Percentiles rank a stretch among this genome's conserved stretches.
Evolutionary conservation across 1,139 yeast species (phyloP).

Genomic region (Candida glucosophila): DNA sequence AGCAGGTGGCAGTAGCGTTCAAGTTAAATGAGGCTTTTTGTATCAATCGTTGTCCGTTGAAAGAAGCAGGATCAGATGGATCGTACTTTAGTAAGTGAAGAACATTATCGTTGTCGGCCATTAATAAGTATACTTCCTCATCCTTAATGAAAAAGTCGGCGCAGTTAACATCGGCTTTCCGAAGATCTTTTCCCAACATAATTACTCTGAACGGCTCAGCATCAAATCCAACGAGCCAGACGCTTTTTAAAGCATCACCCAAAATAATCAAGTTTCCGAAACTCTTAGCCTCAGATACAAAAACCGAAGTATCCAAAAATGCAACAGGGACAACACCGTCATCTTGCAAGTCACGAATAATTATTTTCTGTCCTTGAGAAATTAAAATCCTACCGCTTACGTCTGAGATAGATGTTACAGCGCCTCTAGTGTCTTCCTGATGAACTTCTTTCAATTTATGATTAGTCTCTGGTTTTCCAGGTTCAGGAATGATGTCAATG

Average conservation of each 20-base stretch:
- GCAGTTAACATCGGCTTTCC: slow-evolving; percentile 50
- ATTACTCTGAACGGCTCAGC: slow-evolving; percentile 92
- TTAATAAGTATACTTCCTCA: slow-evolving; percentile 56
- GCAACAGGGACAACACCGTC: slow-evolving; percentile 91
- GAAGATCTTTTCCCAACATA: slow-evolving; percentile 66
- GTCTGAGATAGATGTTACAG: slow-evolving; percentile 71
- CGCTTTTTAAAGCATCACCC: slow-evolving; percentile 76
- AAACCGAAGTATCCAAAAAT: slow-evolving; percentile 76
- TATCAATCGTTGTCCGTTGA: slow-evolving; percentile 70
- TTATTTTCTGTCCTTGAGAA: slow-evolving; percentile 81
- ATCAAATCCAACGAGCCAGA: slow-evolving; percentile 84
- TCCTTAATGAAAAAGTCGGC: slow-evolving; percentile 70
- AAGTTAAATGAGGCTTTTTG: slow-evolving; percentile 65
- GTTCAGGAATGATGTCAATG: slow-evolving; percentile 84
- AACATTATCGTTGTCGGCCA: slow-evolving; percentile 64
- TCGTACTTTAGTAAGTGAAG: slow-evolving; percentile 78
- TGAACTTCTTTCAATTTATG: slow-evolving; percentile 71
- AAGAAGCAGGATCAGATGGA: slow-evolving; percentile 82
- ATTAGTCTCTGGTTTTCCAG: slow-evolving; percentile 77
- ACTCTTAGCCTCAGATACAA: slow-evolving; percentile 71
- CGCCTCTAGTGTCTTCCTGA: slow-evolving; percentile 75
- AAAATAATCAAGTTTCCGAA: slow-evolving; percentile 71
- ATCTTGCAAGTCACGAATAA: slow-evolving; percentile 76
- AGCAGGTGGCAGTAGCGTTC: slow-evolving; percentile 52
- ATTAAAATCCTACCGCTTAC: slow-evolving; percentile 78